Conservation (phyloP, 768 basidiomycete genomes). For the Lentinula guzmanii region DNA sequence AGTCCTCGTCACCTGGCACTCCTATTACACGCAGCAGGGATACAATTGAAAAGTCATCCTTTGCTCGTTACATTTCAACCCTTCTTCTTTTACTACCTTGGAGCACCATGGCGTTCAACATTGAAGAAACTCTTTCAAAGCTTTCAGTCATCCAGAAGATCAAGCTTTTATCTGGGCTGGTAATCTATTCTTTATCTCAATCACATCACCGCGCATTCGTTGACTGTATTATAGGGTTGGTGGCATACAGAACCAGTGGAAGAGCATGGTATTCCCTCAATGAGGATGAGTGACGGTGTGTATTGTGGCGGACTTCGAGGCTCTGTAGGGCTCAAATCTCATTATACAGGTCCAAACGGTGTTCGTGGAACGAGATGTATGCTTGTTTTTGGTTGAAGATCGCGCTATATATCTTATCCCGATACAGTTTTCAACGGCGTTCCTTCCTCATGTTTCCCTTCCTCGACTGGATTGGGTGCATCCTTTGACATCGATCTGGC, state of each 20-base stretch:
- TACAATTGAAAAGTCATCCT: too few relatives aligned
- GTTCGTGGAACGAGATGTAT: slow-evolving; percentile 40
- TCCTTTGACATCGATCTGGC: slow-evolving; percentile 51
- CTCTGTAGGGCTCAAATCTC: too few relatives aligned
- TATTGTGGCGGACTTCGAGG: too few relatives aligned
- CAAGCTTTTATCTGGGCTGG: slow-evolving; percentile 36
- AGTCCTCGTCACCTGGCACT: too few relatives aligned
- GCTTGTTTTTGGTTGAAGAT: slow-evolving; percentile 16
- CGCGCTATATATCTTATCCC: background rate
- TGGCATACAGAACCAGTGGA: slow-evolving; percentile 40
- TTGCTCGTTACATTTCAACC: background rate
- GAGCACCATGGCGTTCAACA: background rate
- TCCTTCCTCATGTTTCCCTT: slow-evolving; percentile 52
- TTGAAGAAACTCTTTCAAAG: background rate
- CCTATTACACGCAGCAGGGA: too few relatives aligned
- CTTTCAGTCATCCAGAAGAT: slow-evolving; percentile 27
- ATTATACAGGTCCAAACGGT: slow-evolving; percentile 38
- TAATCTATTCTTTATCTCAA: slow-evolving; percentile 12
- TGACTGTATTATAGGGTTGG: slow-evolving; percentile 28
- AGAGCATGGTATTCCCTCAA: slow-evolving; percentile 31
- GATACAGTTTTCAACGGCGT: slow-evolving; percentile 47
- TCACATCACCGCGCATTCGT: background rate
- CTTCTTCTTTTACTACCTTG: background rate
- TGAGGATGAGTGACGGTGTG: slow-evolving; percentile 43
- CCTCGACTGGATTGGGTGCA: slow-evolving; percentile 49